Conservation (phyloP, 495 filamentous ascomycete species). For the Cenococcum geophilum region DNA sequence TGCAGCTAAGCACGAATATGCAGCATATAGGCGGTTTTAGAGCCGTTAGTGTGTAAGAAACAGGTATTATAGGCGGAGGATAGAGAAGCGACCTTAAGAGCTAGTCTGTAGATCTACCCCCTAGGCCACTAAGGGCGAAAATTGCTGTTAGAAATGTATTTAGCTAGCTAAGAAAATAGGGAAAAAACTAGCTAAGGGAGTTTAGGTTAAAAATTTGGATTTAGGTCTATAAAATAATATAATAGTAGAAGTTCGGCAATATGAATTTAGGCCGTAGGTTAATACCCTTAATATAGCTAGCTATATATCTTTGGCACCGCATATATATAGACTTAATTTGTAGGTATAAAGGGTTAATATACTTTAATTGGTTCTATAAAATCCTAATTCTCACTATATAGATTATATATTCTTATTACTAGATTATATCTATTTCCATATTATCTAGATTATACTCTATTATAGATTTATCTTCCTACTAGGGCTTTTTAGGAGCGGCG, state of each 20-base stretch:
- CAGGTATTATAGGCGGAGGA: constrained; percentile 9
- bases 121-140: constrained; percentile 24
- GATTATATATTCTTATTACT: constrained; percentile 5
- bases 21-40: neutral
- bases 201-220: neutral
- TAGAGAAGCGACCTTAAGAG: constrained; percentile 10
- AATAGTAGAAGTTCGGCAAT: no score
- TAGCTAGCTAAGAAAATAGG: constrained; percentile 14
- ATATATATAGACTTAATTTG: no score
- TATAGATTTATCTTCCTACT: neutral
- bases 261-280: no score
- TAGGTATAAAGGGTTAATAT: neutral
- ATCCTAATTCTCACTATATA: neutral
- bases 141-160: constrained; percentile 16
- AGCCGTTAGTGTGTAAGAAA: constrained; percentile 8
- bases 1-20: constrained; percentile 12
- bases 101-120: constrained; percentile 15
- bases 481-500: no score
- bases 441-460: constrained; percentile 53
- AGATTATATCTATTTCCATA: constrained; percentile 62
- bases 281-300: no score
- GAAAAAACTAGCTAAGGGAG: neutral
- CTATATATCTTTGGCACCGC: no score
- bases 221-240: neutral
- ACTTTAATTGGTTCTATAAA: neutral